Percentiles rank a stretch among this genome's conserved stretches.
phyloP scores from a whole-genome alignment of 495 filamentous ascomycete genomes.

The Penicillium ochrochloron region DNA sequence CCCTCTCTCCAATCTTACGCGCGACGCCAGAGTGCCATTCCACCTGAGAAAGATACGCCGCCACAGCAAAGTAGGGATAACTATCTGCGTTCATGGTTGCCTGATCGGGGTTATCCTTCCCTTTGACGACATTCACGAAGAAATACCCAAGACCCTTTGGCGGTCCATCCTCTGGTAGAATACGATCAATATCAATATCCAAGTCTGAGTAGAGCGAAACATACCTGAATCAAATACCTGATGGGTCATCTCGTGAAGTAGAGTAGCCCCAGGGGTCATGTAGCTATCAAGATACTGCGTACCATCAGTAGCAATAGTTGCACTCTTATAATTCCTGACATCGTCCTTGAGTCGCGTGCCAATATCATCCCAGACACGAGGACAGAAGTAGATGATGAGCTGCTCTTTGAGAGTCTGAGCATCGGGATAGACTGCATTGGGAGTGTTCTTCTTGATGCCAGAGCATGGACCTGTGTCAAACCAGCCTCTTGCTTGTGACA shows the following conservation, averaged over 20 bases:
- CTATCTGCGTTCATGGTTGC: background rate
- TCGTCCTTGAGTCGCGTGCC: background rate
- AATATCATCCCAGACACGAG: background rate
- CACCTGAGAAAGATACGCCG: background rate
- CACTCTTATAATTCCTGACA: background rate
- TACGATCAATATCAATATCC: background rate
- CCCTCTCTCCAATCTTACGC: background rate
- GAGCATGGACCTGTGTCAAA: too few relatives aligned
- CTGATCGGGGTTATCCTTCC: background rate
- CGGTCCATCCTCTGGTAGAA: background rate
- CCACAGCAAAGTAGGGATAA: background rate
- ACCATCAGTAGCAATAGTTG: background rate
- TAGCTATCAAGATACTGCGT: slow-evolving; percentile 1
- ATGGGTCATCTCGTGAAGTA: slow-evolving; percentile 1
- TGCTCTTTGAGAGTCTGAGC: too few relatives aligned
- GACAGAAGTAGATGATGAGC: too few relatives aligned
- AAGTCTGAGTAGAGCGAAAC: background rate
- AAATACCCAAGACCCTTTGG: background rate
- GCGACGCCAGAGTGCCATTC: background rate
- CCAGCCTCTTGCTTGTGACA: too few relatives aligned
- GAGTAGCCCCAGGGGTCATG: background rate
- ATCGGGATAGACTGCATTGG: too few relatives aligned
- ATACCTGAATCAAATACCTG: background rate
- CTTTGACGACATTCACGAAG: background rate
- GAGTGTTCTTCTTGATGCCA: too few relatives aligned